A percentile compares a stretch with the other conserved stretches of the same genome.
These are phyloP conservation scores for Solanum okadae DNA, from an alignment of 257 asterid species.

Conservation along the genomic window DNA sequence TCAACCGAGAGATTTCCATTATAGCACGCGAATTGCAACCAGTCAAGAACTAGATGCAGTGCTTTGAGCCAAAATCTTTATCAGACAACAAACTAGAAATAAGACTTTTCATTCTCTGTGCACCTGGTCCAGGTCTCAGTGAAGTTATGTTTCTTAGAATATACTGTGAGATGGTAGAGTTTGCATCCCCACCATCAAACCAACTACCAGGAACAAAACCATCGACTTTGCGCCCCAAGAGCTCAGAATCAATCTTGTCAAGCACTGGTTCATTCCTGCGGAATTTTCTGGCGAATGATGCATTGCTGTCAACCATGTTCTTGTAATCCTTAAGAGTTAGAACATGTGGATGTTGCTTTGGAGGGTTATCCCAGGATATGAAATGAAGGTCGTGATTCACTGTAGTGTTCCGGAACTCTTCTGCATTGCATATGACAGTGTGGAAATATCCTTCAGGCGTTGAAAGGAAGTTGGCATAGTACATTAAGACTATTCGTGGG, in stretches of 20 bases:
- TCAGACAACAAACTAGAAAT: conserved; percentile 32
- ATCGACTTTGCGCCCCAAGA: conserved; percentile 32
- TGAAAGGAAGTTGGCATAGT: conserved; percentile 63
- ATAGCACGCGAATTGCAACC: neutral
- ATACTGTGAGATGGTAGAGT: conserved; percentile 10
- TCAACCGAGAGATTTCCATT: neutral
- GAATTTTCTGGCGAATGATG: conserved; percentile 71
- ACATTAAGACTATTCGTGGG: conserved; percentile 59
- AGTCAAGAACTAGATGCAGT: conserved; percentile 32
- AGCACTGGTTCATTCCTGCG: conserved; percentile 30
- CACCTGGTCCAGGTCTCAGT: conserved; percentile 58
- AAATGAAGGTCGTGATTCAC: conserved; percentile 76
- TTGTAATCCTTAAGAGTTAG: conserved; percentile 33
- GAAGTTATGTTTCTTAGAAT: conserved; percentile 25
- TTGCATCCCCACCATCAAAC: conserved; percentile 28
- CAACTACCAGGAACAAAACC: conserved; percentile 75
- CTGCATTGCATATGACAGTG: conserved; percentile 69
- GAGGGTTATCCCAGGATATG: conserved; percentile 88
- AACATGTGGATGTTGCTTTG: conserved; percentile 79
- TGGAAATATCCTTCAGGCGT: conserved; percentile 81
- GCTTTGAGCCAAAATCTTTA: conserved; percentile 37
- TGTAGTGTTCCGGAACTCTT: conserved; percentile 52
- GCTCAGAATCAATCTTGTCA: conserved; percentile 54
- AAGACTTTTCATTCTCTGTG: conserved; percentile 46
- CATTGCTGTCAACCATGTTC: conserved; percentile 54